phyloP scores from a whole-genome alignment of 73 alveolate genomes.

The Diophrys sp. region DNA sequence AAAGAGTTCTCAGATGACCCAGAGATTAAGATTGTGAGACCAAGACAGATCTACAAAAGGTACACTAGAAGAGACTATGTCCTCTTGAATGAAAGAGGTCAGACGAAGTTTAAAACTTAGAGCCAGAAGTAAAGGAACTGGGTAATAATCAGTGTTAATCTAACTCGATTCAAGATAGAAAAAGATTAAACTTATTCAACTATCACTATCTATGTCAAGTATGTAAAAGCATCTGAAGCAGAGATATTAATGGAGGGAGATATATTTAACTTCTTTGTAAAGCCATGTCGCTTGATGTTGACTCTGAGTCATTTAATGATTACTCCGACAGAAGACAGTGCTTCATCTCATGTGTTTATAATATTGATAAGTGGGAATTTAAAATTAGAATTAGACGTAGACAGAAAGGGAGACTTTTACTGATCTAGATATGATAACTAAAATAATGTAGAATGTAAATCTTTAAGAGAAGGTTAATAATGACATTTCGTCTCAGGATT shows the following conservation, averaged over 20 bases:
- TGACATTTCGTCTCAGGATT: neutral
- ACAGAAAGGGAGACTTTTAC: neutral
- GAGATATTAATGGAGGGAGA: neutral
- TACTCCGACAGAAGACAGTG: neutral
- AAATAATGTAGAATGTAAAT: neutral
- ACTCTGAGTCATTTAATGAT: neutral
- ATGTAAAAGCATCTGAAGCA: neutral
- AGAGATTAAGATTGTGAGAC: slow-evolving; percentile 82
- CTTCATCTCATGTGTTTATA: neutral
- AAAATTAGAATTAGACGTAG: neutral
- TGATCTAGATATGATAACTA: neutral
- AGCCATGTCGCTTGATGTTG: neutral
- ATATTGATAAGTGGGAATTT: neutral
- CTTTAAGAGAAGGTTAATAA: neutral
- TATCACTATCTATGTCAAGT: no score
- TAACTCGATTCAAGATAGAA: neutral
- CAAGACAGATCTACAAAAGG: slow-evolving; percentile 84
- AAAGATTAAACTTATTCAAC: neutral
- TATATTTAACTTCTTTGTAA: neutral
- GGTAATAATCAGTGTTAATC: no score
- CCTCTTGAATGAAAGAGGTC: slow-evolving; percentile 56
- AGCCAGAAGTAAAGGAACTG: no score
- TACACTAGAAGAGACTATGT: slow-evolving; percentile 68
- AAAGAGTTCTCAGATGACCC: slow-evolving; percentile 85
- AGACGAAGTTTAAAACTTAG: no score